Evolutionary conservation across 768 basidiomycete species (phyloP).

Genomic region (Boletus sp.): DNA sequence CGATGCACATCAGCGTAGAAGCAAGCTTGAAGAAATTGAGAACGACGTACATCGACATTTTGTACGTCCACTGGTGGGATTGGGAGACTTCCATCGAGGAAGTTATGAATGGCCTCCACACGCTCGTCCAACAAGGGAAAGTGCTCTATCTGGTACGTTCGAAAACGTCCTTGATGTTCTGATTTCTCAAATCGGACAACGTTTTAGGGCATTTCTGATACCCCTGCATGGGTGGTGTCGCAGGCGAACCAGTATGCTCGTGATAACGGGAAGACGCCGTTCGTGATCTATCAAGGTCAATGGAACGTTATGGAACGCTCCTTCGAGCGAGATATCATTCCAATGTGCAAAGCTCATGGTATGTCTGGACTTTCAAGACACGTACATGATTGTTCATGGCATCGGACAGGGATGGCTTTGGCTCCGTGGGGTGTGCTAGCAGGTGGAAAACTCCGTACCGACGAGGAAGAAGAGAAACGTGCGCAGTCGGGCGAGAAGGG

Average conservation of each 20-base stretch:
- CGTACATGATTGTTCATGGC: background rate
- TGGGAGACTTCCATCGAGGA: too few relatives aligned
- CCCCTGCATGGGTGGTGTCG: slow-evolving; percentile 41
- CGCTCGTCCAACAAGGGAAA: too few relatives aligned
- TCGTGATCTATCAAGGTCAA: slow-evolving; percentile 43
- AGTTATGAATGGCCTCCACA: too few relatives aligned
- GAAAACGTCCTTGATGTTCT: too few relatives aligned
- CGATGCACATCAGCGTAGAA: too few relatives aligned
- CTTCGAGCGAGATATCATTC: slow-evolving; percentile 27
- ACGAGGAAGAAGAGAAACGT: slow-evolving; percentile 25
- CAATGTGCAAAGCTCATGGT: background rate
- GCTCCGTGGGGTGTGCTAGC: slow-evolving; percentile 4
- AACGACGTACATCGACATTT: too few relatives aligned
- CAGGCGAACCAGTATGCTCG: slow-evolving; percentile 15
- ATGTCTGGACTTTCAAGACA: background rate
- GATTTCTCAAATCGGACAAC: background rate
- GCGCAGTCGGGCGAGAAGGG: too few relatives aligned
- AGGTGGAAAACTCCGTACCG: slow-evolving; percentile 32
- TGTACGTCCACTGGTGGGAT: too few relatives aligned
- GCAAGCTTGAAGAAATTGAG: too few relatives aligned
- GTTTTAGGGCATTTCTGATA: slow-evolving; percentile 28
- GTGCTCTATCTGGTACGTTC: too few relatives aligned
- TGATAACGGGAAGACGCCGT: slow-evolving; percentile 41
- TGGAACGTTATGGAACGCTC: slow-evolving; percentile 36
- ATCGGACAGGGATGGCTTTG: too few relatives aligned